Conservation (phyloP, 768 basidiomycete genomes). For the Kwoniella sp. region DNA sequence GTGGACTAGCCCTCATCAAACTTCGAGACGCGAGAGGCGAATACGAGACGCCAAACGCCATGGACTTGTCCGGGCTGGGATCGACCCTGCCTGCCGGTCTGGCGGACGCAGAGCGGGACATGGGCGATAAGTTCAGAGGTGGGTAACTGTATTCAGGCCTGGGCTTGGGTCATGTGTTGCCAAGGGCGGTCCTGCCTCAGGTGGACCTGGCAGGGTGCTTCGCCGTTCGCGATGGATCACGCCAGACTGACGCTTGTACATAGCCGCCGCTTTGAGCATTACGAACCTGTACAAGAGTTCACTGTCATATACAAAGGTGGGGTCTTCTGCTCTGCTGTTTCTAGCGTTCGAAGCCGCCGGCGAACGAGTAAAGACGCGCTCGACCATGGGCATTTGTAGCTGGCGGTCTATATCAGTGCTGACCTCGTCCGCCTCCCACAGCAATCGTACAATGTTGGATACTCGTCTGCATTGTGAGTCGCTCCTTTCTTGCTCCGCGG, state of each 20-base stretch:
- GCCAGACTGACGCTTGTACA: too few relatives aligned
- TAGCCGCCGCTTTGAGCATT: slow-evolving; percentile 42
- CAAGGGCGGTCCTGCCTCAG: too few relatives aligned
- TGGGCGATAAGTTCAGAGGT: slow-evolving; percentile 48
- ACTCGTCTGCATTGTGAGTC: slow-evolving; percentile 36
- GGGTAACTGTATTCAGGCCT: too few relatives aligned
- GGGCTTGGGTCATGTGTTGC: too few relatives aligned
- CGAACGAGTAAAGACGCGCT: too few relatives aligned
- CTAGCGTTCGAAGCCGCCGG: neutral
- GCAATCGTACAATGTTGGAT: slow-evolving; percentile 45
- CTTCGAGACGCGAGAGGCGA: too few relatives aligned
- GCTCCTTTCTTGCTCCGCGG: neutral
- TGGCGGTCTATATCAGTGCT: slow-evolving; percentile 7
- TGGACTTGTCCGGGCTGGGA: slow-evolving; percentile 40
- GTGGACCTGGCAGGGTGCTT: too few relatives aligned
- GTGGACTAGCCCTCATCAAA: too few relatives aligned
- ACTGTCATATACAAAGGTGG: slow-evolving; percentile 38
- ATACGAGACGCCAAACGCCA: too few relatives aligned
- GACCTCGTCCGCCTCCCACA: slow-evolving; percentile 6
- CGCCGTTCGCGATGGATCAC: too few relatives aligned
- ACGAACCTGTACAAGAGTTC: slow-evolving; percentile 43
- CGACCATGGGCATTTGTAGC: too few relatives aligned
- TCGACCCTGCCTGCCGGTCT: slow-evolving; percentile 37
- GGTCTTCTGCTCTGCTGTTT: neutral
- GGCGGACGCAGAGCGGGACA: slow-evolving; percentile 44